A percentile compares a stretch with the other conserved stretches of the same genome.
Conservation (phyloP, 176 grass and related monocot genomes). For the Hyparrhenia diplandra region DNA sequence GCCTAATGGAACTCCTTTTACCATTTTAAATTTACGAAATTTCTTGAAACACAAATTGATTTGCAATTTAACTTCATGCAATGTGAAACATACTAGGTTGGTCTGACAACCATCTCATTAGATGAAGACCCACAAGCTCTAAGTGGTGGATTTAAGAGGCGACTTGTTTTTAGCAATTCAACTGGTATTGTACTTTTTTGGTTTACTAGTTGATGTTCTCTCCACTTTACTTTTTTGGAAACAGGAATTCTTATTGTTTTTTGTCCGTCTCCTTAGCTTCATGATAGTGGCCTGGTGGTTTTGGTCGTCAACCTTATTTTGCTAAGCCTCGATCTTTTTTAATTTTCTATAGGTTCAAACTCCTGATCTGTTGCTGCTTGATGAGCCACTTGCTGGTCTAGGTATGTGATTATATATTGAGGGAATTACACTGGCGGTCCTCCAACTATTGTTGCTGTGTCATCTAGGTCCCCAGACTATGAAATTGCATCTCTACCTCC, state of each 20-base stretch:
- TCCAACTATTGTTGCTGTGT: no score
- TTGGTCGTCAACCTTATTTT: neutral
- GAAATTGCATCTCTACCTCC: no score
- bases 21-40: neutral
- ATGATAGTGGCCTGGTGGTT: neutral
- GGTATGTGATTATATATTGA: constrained; percentile 51
- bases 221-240: neutral
- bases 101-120: constrained; percentile 64
- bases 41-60: neutral
- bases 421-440: no score
- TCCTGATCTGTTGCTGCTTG: constrained; percentile 82
- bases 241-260: neutral
- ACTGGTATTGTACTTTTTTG: constrained; percentile 45
- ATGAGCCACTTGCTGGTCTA: constrained; percentile 81
- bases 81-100: constrained; percentile 48
- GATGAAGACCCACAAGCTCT: constrained; percentile 75
- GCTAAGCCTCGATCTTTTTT: neutral
- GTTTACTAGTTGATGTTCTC: neutral
- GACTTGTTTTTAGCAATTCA: constrained; percentile 89
- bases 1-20: neutral
- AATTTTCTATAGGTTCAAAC: constrained; percentile 75
- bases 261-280: neutral
- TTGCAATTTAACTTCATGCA: neutral
- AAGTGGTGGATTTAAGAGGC: constrained; percentile 82
- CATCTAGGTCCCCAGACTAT: no score